Evolutionary conservation across 2,329 filamentous ascomycete species (phyloP).

Genomic region (Teratosphaeria pseudoeucalypti): DNA sequence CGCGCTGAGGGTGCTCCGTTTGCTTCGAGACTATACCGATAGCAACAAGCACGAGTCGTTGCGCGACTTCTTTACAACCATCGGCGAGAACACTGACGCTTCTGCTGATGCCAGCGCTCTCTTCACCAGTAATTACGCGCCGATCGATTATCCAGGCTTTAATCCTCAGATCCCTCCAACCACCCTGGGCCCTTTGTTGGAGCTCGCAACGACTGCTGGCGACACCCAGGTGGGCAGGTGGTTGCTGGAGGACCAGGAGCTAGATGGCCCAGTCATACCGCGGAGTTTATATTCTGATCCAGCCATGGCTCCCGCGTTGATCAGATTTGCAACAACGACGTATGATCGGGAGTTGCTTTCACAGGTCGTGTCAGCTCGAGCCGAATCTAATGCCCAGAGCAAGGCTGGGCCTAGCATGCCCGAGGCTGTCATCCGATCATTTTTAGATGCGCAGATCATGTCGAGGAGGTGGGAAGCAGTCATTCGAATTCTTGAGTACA

Average conservation of each 20-base stretch:
- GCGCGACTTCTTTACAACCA: slow-evolving; percentile 29
- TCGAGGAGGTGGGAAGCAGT: slow-evolving; percentile 33
- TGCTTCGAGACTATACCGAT: slow-evolving; percentile 33
- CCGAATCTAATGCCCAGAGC: slow-evolving; percentile 3
- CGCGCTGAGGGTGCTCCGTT: slow-evolving; percentile 28
- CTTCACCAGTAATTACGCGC: slow-evolving; percentile 22
- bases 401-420: slow-evolving; percentile 3
- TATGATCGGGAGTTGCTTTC: slow-evolving; percentile 30
- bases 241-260: slow-evolving; percentile 42
- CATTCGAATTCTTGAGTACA: slow-evolving; percentile 24
- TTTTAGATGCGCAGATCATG: slow-evolving; percentile 34
- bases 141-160: slow-evolving; percentile 37
- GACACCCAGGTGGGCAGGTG: slow-evolving; percentile 42
- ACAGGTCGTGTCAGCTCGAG: slow-evolving; percentile 13
- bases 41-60: slow-evolving; percentile 34
- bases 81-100: neutral
- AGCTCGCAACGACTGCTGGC: slow-evolving; percentile 37
- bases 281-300: slow-evolving; percentile 35
- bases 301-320: slow-evolving; percentile 41
- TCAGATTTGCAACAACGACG: slow-evolving; percentile 44
- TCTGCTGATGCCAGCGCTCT: neutral
- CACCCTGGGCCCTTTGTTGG: slow-evolving; percentile 41
- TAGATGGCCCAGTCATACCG: slow-evolving; percentile 46
- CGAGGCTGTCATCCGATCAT: slow-evolving; percentile 23
- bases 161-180: slow-evolving; percentile 35